These are phyloP conservation scores for Mycoemilia scoparia DNA, from an alignment of 192 early-diverging fungal genomes.

Conservation along the genomic window DNA sequence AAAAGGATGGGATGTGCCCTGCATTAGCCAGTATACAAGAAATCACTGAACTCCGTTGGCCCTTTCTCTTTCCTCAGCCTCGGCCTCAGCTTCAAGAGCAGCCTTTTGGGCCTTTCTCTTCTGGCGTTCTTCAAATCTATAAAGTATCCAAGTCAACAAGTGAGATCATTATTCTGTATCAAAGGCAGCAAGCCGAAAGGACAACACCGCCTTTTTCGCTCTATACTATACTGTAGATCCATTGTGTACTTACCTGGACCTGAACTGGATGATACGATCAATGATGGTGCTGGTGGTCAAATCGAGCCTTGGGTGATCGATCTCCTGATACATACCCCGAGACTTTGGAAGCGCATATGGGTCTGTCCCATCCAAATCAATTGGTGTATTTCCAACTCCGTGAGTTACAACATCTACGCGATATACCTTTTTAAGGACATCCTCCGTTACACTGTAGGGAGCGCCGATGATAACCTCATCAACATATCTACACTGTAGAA, in stretches of 20 bases:
- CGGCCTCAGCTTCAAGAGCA: slow-evolving; percentile 39
- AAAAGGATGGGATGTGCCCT: no score
- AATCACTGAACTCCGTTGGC: no score
- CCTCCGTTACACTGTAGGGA: slow-evolving; percentile 71
- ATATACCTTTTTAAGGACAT: slow-evolving; percentile 71
- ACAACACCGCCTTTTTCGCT: not conserved
- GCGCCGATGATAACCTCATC: slow-evolving; percentile 90
- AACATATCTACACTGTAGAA: slow-evolving; percentile 80
- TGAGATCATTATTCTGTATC: not conserved
- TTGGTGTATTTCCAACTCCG: slow-evolving; percentile 42
- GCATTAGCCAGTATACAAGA: no score
- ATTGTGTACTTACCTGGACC: slow-evolving; percentile 61
- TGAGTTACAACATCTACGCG: slow-evolving; percentile 68
- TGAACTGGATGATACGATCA: slow-evolving; percentile 71
- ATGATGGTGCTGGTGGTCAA: slow-evolving; percentile 79
- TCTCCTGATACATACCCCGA: slow-evolving; percentile 56
- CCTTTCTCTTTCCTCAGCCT: slow-evolving; percentile 41
- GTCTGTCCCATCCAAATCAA: slow-evolving; percentile 57
- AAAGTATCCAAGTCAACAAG: slow-evolving; percentile 1
- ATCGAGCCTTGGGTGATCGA: slow-evolving; percentile 54
- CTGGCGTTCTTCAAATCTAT: slow-evolving; percentile 52
- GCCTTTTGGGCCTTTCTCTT: slow-evolving; percentile 56
- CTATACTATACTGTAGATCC: not conserved
- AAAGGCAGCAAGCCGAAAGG: not conserved
- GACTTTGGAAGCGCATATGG: slow-evolving; percentile 74